phyloP scores from a whole-genome alignment of 192 early-diverging fungal genomes.

The Coemansia sp. region DNA sequence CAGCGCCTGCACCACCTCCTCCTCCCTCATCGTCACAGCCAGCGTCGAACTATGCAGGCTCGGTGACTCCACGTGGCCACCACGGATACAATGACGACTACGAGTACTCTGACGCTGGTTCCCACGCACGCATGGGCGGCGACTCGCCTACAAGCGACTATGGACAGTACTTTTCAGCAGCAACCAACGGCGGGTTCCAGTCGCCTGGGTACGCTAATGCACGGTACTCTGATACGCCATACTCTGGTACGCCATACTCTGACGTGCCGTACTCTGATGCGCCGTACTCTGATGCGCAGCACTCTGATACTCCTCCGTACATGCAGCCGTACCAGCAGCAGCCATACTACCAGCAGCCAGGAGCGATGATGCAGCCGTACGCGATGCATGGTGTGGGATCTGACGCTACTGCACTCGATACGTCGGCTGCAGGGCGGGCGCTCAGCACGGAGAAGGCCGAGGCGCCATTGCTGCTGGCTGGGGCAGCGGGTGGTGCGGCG shows the following conservation, averaged over 20 bases:
- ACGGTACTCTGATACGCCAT: too few relatives aligned
- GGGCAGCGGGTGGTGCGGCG: not conserved
- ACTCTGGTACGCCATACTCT: too few relatives aligned
- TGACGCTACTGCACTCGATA: slow-evolving; percentile 14
- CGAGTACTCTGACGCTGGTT: slow-evolving; percentile 1
- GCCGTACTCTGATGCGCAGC: not conserved
- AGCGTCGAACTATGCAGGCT: not conserved
- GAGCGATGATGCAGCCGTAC: not conserved
- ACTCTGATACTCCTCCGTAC: not conserved
- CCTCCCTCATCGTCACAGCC: not conserved
- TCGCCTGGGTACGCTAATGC: not conserved
- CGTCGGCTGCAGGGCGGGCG: not conserved
- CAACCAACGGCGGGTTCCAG: not conserved
- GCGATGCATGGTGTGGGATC: slow-evolving; percentile 8
- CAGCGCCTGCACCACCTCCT: not conserved
- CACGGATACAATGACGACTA: not conserved
- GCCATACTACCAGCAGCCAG: not conserved
- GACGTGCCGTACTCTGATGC: too few relatives aligned
- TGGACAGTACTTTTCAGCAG: slow-evolving; percentile 1
- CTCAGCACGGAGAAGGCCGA: slow-evolving; percentile 4
- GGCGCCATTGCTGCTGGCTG: slow-evolving; percentile 3
- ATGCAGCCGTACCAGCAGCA: slow-evolving; percentile 1
- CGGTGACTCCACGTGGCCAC: not conserved
- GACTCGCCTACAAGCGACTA: slow-evolving; percentile 1
- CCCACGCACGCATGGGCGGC: not conserved